These are phyloP conservation scores for Phaeosphaeria sp. DNA, from an alignment of 2,329 filamentous ascomycete genomes.

Conservation along the genomic window DNA sequence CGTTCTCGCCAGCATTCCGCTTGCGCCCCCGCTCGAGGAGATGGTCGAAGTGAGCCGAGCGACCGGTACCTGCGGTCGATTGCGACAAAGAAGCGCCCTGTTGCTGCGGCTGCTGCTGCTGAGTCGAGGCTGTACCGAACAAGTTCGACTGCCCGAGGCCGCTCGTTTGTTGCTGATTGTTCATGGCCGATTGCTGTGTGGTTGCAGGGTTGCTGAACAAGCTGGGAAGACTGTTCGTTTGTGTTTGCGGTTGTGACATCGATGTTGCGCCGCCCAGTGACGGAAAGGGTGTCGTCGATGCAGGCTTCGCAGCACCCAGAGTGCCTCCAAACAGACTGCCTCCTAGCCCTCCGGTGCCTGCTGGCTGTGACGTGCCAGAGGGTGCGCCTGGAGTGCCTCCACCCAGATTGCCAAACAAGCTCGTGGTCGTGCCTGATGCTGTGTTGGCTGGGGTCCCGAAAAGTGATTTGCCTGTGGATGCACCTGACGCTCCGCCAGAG, in stretches of 20 bases:
- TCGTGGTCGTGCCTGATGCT: slow-evolving; percentile 30
- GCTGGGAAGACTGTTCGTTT: slow-evolving; percentile 23
- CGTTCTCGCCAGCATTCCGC: slow-evolving; percentile 71
- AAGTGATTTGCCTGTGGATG: slow-evolving; percentile 20
- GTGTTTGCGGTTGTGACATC: slow-evolving; percentile 30
- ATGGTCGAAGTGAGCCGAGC: slow-evolving; percentile 69
- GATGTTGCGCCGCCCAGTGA: slow-evolving; percentile 30
- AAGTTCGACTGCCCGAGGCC: slow-evolving; percentile 34
- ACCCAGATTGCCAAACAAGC: slow-evolving; percentile 39
- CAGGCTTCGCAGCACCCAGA: slow-evolving; percentile 46
- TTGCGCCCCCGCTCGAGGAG: slow-evolving; percentile 69
- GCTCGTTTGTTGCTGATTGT: slow-evolving; percentile 38
- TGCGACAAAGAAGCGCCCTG: slow-evolving; percentile 40
- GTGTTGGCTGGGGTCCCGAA: slow-evolving; percentile 14
- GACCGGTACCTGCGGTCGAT: slow-evolving; percentile 41
- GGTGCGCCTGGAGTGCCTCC: slow-evolving; percentile 32
- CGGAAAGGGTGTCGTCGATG: slow-evolving; percentile 30
- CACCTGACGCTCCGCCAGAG: slow-evolving; percentile 27
- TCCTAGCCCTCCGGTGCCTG: slow-evolving; percentile 35
- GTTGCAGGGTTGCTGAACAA: slow-evolving; percentile 28
- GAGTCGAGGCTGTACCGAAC: slow-evolving; percentile 31
- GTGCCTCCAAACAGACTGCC: slow-evolving; percentile 42
- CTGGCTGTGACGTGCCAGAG: slow-evolving; percentile 32
- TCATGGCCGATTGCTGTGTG: slow-evolving; percentile 35
- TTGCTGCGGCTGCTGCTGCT: slow-evolving; percentile 34